Conservation (phyloP, 2,329 filamentous ascomycete genomes). For the Neonectria sp. region DNA sequence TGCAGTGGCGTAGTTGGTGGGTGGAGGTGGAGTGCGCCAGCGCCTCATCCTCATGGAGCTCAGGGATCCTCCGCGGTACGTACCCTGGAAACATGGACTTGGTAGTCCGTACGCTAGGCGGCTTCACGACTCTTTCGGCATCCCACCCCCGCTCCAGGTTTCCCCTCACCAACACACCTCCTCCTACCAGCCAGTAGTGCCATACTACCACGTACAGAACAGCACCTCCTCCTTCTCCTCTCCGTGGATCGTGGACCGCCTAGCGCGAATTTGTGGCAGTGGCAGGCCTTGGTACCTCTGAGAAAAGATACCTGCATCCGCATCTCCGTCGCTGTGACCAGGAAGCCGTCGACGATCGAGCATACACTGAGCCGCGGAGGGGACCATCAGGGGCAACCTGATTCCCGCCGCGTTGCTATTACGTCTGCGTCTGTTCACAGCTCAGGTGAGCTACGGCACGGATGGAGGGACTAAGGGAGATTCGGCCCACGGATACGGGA, state of each 20-base stretch:
- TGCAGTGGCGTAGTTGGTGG: conserved; percentile 26
- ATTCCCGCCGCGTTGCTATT: conserved; percentile 14
- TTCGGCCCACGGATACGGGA: conserved; percentile 10
- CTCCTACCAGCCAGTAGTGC: background rate
- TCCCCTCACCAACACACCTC: conserved; percentile 40
- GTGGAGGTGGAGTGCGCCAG: background rate
- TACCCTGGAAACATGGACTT: background rate
- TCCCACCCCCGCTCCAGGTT: conserved; percentile 37
- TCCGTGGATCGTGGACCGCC: conserved; percentile 18
- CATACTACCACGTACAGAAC: background rate
- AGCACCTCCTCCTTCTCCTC: conserved; percentile 12
- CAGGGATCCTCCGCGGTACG: background rate
- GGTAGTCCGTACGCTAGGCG: background rate
- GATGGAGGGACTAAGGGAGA: conserved; percentile 13
- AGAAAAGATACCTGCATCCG: conserved; percentile 45
- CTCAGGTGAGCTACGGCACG: background rate
- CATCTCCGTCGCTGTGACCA: conserved; percentile 29
- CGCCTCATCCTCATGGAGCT: conserved; percentile 27
- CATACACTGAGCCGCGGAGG: conserved; percentile 4
- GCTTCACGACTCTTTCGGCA: conserved; percentile 10
- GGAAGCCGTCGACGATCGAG: conserved; percentile 21
- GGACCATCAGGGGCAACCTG: conserved; percentile 9
- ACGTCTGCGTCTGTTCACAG: background rate
- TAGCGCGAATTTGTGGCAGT: conserved; percentile 41
- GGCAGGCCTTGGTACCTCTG: conserved; percentile 36